Conservation (phyloP, 805 yeast genomes). For the Ogataea kodamae region DNA sequence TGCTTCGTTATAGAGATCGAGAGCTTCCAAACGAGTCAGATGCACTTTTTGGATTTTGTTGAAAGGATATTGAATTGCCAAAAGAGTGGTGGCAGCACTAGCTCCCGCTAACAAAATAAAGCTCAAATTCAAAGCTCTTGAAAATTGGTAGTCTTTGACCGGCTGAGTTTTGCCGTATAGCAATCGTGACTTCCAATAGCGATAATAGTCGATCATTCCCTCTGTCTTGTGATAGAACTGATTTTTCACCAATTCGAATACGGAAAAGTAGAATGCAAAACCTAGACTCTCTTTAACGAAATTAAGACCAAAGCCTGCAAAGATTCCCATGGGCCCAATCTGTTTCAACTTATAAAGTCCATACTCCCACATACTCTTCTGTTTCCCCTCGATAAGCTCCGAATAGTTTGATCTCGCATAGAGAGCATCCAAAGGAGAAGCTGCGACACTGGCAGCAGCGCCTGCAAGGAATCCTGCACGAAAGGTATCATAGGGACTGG, state of each 20-base stretch:
- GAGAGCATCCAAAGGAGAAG: constrained; percentile 92
- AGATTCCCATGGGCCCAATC: constrained; percentile 79
- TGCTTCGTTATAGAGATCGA: constrained; percentile 56
- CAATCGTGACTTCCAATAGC: constrained; percentile 33
- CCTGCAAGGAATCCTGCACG: constrained; percentile 87
- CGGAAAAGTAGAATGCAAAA: constrained; percentile 78
- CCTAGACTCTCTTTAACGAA: constrained; percentile 76
- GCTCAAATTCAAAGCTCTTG: constrained; percentile 55
- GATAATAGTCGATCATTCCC: constrained; percentile 40
- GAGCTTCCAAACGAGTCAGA: constrained; percentile 71
- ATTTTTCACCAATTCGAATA: constrained; percentile 77
- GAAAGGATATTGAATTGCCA: constrained; percentile 80
- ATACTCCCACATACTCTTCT: constrained; percentile 74
- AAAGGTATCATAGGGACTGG: constrained; percentile 53
- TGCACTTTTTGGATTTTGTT: constrained; percentile 77
- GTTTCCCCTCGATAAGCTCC: constrained; percentile 64
- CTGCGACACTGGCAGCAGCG: constrained; percentile 79
- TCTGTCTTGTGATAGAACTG: constrained; percentile 52
- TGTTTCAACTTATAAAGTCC: constrained; percentile 64
- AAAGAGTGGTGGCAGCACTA: constrained; percentile 72
- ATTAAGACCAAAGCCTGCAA: constrained; percentile 83
- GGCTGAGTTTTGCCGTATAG: constrained; percentile 18
- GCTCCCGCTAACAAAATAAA: constrained; percentile 84
- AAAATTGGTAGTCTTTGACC: constrained; percentile 23
- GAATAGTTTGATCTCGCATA: constrained; percentile 76